Percentiles rank a stretch among this genome's conserved stretches.
Conservation (phyloP, 352 stramenopile genomes). For the Globisporangium nunn region DNA sequence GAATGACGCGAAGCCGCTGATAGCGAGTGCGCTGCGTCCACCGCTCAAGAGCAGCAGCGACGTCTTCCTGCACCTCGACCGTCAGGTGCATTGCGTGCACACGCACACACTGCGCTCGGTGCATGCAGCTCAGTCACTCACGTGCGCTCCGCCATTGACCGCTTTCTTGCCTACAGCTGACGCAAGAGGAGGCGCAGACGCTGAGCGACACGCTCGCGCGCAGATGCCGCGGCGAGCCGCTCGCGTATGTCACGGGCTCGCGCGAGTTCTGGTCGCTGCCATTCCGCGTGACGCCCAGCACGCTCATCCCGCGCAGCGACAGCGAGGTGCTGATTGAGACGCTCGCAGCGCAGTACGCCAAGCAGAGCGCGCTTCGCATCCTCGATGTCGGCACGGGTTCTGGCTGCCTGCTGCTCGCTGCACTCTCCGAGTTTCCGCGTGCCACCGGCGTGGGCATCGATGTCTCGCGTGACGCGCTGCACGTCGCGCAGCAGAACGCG, state of each 20-base stretch:
- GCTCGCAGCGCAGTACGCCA: slow-evolving; percentile 36
- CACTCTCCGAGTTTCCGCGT: slow-evolving; percentile 46
- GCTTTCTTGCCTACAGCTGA: slow-evolving; percentile 17
- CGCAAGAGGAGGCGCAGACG: slow-evolving; percentile 18
- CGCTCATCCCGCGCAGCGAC: slow-evolving; percentile 75
- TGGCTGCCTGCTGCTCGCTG: slow-evolving; percentile 58
- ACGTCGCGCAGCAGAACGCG: slow-evolving; percentile 48
- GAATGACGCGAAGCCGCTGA: slow-evolving; percentile 45
- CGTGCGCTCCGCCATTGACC: not conserved
- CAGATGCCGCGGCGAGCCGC: slow-evolving; percentile 38
- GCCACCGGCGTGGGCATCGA: slow-evolving; percentile 57
- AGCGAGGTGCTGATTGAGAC: slow-evolving; percentile 78
- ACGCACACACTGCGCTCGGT: not conserved
- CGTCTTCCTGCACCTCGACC: slow-evolving; percentile 48
- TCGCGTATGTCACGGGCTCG: slow-evolving; percentile 57
- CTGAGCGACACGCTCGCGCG: slow-evolving; percentile 20
- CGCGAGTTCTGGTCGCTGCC: slow-evolving; percentile 79
- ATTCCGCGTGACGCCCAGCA: slow-evolving; percentile 44
- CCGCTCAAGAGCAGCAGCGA: slow-evolving; percentile 35
- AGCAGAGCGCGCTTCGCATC: slow-evolving; percentile 29
- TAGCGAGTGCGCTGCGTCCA: slow-evolving; percentile 41
- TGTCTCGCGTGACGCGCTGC: slow-evolving; percentile 43
- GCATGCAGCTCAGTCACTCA: not conserved
- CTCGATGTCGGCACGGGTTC: slow-evolving; percentile 69
- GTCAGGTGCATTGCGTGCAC: slow-evolving; percentile 14